A percentile compares a stretch with the other conserved stretches of the same genome.
phyloP scores from a whole-genome alignment of 768 basidiomycete species.

The Boletus subcaerulescens region DNA sequence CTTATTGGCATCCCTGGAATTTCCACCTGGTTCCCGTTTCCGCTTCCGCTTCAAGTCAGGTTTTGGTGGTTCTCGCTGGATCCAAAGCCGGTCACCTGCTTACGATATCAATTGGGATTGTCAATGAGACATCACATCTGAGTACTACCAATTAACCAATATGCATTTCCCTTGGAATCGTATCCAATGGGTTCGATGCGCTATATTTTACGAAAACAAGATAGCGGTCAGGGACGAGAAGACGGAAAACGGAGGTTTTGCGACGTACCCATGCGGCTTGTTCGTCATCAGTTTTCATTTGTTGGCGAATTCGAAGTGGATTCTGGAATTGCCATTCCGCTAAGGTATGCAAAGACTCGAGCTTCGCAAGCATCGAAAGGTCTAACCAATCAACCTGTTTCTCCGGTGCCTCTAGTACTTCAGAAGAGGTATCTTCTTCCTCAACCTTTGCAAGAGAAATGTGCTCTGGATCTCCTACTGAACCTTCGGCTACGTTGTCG shows the following conservation, averaged over 20 bases:
- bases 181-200: conserved; percentile 85
- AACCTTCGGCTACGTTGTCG: neutral
- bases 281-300: conserved; percentile 82
- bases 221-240: neutral
- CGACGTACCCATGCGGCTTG: conserved; percentile 69
- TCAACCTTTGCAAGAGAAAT: conserved; percentile 17
- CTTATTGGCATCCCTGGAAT: conserved; percentile 18
- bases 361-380: conserved; percentile 66
- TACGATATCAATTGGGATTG: neutral
- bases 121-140: neutral
- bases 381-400: conserved; percentile 66
- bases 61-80: conserved; percentile 67
- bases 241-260: neutral
- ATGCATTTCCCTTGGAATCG: conserved; percentile 73
- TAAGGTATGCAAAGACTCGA: conserved; percentile 70
- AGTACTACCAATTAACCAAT: conserved; percentile 82
- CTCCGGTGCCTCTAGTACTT: conserved; percentile 26
- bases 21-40: conserved; percentile 36
- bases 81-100: conserved; percentile 79
- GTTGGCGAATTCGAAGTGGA: conserved; percentile 58
- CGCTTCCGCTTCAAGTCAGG: conserved; percentile 43
- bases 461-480: neutral
- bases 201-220: conserved; percentile 36
- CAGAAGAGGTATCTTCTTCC: conserved; percentile 17
- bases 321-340: conserved; percentile 89